These are phyloP conservation scores for Lasiodiplodia theobromae DNA, from an alignment of 2,329 filamentous ascomycete genomes.

Conservation along the genomic window DNA sequence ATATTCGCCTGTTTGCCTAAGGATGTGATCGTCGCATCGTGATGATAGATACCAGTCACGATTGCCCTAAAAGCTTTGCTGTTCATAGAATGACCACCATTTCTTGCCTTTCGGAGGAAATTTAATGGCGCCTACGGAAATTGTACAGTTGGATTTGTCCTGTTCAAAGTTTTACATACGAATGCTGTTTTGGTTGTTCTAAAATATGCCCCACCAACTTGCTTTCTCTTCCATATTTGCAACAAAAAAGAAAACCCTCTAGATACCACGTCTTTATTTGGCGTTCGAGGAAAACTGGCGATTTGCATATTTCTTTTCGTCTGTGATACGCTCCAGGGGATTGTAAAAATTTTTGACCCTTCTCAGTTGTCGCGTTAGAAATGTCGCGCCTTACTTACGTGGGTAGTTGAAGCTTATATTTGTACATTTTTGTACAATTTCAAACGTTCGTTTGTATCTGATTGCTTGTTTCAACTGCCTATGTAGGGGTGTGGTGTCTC, in stretches of 20 bases:
- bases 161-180: neutral
- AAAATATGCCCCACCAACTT: neutral
- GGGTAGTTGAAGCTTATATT: too few species aligned
- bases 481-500: too few species aligned
- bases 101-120: neutral
- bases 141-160: neutral
- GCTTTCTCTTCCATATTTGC: neutral
- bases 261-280: neutral
- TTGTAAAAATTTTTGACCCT: too few species aligned
- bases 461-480: too few species aligned
- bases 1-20: constrained; percentile 88
- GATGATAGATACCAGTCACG: neutral
- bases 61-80: neutral
- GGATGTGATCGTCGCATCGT: constrained; percentile 62
- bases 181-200: neutral
- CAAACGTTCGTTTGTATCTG: too few species aligned
- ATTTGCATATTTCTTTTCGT: neutral
- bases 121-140: neutral
- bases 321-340: neutral
- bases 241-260: neutral
- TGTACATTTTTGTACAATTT: too few species aligned
- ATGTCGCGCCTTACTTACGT: too few species aligned
- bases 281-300: neutral
- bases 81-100: neutral
- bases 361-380: too few species aligned